Evolutionary conservation across 345 rosid genomes (phyloP).

Genomic region (Sapria himalayana): DNA sequence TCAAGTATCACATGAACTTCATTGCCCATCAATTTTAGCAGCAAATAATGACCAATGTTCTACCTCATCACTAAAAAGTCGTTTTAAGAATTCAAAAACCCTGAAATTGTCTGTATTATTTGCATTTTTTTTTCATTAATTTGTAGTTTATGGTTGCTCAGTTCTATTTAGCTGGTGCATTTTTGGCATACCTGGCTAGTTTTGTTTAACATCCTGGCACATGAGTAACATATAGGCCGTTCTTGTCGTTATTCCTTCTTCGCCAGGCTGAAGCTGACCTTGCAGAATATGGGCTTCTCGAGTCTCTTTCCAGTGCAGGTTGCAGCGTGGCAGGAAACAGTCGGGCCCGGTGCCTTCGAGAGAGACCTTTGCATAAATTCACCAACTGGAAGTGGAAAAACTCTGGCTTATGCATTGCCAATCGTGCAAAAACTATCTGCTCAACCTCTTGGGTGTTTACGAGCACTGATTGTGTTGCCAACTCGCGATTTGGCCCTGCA

Average conservation of each 20-base stretch:
- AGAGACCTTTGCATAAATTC: constrained; percentile 81
- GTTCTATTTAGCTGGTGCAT: too few species aligned
- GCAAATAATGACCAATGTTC: too few species aligned
- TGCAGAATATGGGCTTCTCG: constrained; percentile 41
- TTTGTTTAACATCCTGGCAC: too few species aligned
- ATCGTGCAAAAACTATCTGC: constrained; percentile 53
- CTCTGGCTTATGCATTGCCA: constrained; percentile 77
- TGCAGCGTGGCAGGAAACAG: constrained; percentile 80
- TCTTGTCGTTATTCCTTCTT: constrained; percentile 4
- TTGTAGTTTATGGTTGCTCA: too few species aligned
- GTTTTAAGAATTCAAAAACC: too few species aligned
- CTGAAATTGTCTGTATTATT: too few species aligned
- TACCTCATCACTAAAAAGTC: too few species aligned
- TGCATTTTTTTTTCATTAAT: too few species aligned
- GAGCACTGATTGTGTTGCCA: constrained; percentile 83
- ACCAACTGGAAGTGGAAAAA: constrained; percentile 89
- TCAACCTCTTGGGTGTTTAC: constrained; percentile 46
- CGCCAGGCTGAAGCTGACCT: constrained; percentile 45
- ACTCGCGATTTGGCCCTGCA: constrained; percentile 92
- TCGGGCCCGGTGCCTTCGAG: constrained; percentile 81
- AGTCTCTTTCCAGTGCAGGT: constrained; percentile 68
- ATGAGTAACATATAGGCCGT: too few species aligned
- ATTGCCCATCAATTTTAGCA: too few species aligned
- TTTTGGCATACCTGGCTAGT: too few species aligned
- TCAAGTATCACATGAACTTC: too few species aligned